Evolutionary conservation across 2,329 filamentous ascomycete species (phyloP).

Genomic region (Ceratocystiopsis brevicomis): DNA sequence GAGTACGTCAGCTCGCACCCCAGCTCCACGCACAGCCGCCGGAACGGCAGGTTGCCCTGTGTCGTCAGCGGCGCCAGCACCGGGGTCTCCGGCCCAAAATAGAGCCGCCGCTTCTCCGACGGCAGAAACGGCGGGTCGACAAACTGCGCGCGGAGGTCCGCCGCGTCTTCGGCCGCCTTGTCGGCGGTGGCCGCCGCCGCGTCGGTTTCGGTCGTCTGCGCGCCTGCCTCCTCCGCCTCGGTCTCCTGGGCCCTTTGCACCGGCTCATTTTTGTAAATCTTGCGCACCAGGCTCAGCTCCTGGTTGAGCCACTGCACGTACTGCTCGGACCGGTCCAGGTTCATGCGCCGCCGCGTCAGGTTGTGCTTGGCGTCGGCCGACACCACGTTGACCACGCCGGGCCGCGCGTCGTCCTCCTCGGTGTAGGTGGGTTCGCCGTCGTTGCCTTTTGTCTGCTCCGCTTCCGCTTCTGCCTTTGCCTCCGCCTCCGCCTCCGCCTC

Average conservation of each 20-base stretch:
- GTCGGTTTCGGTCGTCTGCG: conserved; percentile 8
- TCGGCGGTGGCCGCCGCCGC: conserved; percentile 14
- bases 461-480: conserved; percentile 11
- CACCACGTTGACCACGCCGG: conserved; percentile 59
- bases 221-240: background rate
- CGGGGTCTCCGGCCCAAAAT: conserved; percentile 87
- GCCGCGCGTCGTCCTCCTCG: conserved; percentile 32
- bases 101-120: conserved; percentile 83
- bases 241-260: background rate
- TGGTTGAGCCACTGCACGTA: conserved; percentile 64
- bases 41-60: conserved; percentile 89
- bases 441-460: conserved; percentile 12
- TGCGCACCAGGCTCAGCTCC: conserved; percentile 31
- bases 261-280: conserved; percentile 24
- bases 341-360: conserved; percentile 52
- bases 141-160: conserved; percentile 59
- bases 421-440: background rate
- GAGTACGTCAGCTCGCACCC: conserved; percentile 91
- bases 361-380: conserved; percentile 50
- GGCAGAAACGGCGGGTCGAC: conserved; percentile 74
- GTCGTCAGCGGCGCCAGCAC: conserved; percentile 89
- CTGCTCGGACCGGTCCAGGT: conserved; percentile 53
- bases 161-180: conserved; percentile 15
- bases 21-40: conserved; percentile 71
- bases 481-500: conserved; percentile 9